Evolutionary conservation across 164 flowering plant species (phyloP).

Genomic region (Kingdonia uniflora): DNA sequence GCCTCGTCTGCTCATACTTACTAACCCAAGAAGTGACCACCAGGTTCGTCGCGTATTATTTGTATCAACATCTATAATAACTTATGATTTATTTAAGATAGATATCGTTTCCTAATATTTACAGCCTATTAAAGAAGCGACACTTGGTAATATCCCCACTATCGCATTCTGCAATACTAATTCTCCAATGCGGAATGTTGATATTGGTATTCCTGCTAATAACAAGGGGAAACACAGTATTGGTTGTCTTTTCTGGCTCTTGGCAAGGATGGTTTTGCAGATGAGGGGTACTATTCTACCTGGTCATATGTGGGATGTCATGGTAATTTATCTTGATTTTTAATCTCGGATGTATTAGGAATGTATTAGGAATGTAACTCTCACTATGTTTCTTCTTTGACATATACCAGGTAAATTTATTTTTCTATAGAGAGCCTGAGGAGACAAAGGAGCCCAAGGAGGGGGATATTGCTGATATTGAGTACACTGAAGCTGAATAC

Average conservation of each 20-base stretch:
- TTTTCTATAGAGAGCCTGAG: constrained; percentile 83
- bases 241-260: constrained; percentile 78
- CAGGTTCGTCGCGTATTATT: constrained; percentile 15
- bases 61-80: neutral
- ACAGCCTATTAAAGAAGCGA: constrained; percentile 89
- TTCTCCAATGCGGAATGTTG: constrained; percentile 80
- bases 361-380: too few species aligned
- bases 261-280: constrained; percentile 82
- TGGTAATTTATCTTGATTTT: constrained; percentile 20
- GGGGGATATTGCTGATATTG: constrained; percentile 35
- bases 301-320: constrained; percentile 70
- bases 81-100: too few species aligned
- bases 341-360: too few species aligned
- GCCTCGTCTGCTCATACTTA: constrained; percentile 75
- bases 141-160: constrained; percentile 80
- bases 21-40: constrained; percentile 73
- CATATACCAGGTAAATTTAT: constrained; percentile 88
- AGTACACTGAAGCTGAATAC: constrained; percentile 29
- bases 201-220: constrained; percentile 87
- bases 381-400: constrained; percentile 3
- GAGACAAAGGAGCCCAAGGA: constrained; percentile 64
- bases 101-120: too few species aligned
- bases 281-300: constrained; percentile 77
- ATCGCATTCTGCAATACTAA: constrained; percentile 93
- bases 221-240: constrained; percentile 93